Percentiles rank a stretch among this genome's conserved stretches.
phyloP scores from a whole-genome alignment of 352 stramenopile species.

The Phytophthora crassamura region DNA sequence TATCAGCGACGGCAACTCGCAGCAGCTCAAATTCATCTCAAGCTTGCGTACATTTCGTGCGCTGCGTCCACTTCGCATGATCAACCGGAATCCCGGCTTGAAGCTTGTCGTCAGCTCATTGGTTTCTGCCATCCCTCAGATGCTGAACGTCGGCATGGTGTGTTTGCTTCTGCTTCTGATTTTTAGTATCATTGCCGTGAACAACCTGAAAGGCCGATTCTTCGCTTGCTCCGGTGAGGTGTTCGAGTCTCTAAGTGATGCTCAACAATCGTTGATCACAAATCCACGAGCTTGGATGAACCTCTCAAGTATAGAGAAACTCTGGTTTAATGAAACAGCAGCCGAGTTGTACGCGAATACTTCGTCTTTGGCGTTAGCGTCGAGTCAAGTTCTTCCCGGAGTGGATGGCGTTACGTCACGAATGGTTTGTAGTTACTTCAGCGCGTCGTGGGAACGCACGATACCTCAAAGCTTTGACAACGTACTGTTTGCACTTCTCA shows the following conservation, averaged over 20 bases:
- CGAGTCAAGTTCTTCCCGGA: conserved; percentile 7
- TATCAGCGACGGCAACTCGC: conserved; percentile 5
- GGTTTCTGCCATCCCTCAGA: conserved; percentile 78
- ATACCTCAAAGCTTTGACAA: conserved; percentile 87
- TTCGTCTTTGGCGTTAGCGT: neutral
- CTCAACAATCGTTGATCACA: conserved; percentile 49
- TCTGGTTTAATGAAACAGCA: conserved; percentile 45
- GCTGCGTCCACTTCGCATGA: conserved; percentile 80
- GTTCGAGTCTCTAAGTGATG: conserved; percentile 46
- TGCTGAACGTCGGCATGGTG: conserved; percentile 83
- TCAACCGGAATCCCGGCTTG: conserved; percentile 75
- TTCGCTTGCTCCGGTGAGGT: conserved; percentile 58
- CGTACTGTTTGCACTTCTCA: conserved; percentile 56
- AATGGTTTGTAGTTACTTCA: conserved; percentile 49
- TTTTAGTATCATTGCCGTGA: conserved; percentile 93
- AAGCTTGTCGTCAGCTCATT: conserved; percentile 90
- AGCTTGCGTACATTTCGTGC: conserved; percentile 70
- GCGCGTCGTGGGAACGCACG: conserved; percentile 48
- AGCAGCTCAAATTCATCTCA: conserved; percentile 46
- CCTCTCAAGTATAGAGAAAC: conserved; percentile 44
- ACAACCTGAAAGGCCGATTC: conserved; percentile 92
- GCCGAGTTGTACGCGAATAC: conserved; percentile 18
- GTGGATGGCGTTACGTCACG: conserved; percentile 46
- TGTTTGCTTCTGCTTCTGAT: conserved; percentile 88
- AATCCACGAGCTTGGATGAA: conserved; percentile 55